phyloP scores from a whole-genome alignment of 1,284 basidiomycete genomes.

The Pholiota adiposa region DNA sequence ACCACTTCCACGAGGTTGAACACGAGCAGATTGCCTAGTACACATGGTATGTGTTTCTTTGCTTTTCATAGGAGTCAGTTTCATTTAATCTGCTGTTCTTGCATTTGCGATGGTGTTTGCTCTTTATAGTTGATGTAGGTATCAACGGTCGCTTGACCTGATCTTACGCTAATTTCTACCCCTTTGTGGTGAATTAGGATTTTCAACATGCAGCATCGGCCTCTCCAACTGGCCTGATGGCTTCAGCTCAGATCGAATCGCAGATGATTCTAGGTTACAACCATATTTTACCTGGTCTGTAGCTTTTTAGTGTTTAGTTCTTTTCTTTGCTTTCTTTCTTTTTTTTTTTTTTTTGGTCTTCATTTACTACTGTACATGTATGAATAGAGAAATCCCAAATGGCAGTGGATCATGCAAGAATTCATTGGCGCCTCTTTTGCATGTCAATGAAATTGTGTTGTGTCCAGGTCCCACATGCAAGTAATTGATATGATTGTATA shows the following conservation, averaged over 20 bases:
- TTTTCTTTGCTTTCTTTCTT: not conserved
- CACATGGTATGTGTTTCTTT: conserved; percentile 73
- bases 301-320: not conserved
- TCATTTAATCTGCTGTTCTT: too few relatives aligned
- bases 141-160: conserved; percentile 33
- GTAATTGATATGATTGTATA: not conserved
- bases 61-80: too few relatives aligned
- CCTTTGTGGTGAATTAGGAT: conserved; percentile 6
- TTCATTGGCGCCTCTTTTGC: too few relatives aligned
- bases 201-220: not conserved
- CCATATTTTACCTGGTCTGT: not conserved
- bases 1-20: conserved; percentile 70
- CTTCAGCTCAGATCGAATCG: conserved; percentile 16
- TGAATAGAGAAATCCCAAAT: too few relatives aligned
- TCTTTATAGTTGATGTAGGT: conserved; percentile 50
- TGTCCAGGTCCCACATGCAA: too few relatives aligned
- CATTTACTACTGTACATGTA: not conserved
- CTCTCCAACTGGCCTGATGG: conserved; percentile 8
- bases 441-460: too few relatives aligned
- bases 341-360: not conserved
- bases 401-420: too few relatives aligned
- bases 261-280: not conserved
- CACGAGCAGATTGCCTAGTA: conserved; percentile 80
- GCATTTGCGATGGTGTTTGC: too few relatives aligned
- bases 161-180: conserved; percentile 18